phyloP scores from a whole-genome alignment of 2,329 filamentous ascomycete species.

The Aspergillus texensis region DNA sequence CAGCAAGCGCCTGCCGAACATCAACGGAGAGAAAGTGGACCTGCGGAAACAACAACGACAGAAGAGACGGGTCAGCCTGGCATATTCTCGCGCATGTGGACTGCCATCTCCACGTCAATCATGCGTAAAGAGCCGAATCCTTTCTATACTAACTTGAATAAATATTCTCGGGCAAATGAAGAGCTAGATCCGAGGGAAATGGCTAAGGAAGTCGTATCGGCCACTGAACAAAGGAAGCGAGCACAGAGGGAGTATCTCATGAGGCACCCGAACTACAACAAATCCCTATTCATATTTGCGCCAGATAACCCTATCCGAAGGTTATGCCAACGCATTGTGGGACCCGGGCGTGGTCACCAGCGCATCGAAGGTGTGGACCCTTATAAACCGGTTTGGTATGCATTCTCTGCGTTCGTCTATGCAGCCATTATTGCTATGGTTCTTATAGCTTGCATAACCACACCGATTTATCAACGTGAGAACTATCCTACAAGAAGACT shows the following conservation, averaged over 20 bases:
- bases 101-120: conserved; percentile 58
- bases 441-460: conserved; percentile 90
- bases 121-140: conserved; percentile 81
- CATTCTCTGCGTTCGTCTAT: conserved; percentile 92
- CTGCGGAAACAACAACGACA: conserved; percentile 26
- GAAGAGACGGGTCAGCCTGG: conserved; percentile 59
- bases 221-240: conserved; percentile 78
- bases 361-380: conserved; percentile 88
- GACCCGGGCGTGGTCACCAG: conserved; percentile 82
- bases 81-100: conserved; percentile 63
- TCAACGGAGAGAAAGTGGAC: conserved; percentile 34
- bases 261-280: conserved; percentile 88
- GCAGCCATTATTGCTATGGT: conserved; percentile 96
- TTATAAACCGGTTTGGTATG: conserved; percentile 87
- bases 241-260: conserved; percentile 89
- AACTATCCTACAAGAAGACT: conserved; percentile 75
- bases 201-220: conserved; percentile 86
- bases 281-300: conserved; percentile 82
- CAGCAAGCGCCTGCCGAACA: conserved; percentile 43
- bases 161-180: conserved; percentile 71
- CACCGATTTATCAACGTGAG: conserved; percentile 87
- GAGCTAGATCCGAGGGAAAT: conserved; percentile 81
- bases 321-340: conserved; percentile 85
- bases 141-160: conserved; percentile 79
- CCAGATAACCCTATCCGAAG: conserved; percentile 77